phyloP scores from a whole-genome alignment of 2,329 filamentous ascomycete species.

The Graphilbum fragrans region DNA sequence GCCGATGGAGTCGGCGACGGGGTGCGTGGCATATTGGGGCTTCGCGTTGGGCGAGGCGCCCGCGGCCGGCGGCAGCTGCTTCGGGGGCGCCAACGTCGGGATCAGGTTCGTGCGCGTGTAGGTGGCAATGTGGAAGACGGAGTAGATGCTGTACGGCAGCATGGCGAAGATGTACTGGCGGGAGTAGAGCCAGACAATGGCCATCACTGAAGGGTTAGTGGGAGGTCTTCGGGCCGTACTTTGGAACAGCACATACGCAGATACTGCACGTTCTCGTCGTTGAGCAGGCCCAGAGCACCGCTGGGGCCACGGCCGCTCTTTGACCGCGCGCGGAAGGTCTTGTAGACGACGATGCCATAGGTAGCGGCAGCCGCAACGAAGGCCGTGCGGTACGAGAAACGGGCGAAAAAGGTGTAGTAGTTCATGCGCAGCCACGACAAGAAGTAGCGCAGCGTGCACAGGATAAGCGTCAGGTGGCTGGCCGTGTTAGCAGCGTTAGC shows the following conservation, averaged over 20 bases:
- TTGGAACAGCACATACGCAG: conserved; percentile 52
- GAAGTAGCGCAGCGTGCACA: conserved; percentile 70
- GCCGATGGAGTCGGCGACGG: conserved; percentile 72
- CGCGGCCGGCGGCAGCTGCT: conserved; percentile 37
- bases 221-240: background rate
- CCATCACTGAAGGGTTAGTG: conserved; percentile 53
- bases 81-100: conserved; percentile 66
- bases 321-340: conserved; percentile 79
- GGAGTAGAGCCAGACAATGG: conserved; percentile 85
- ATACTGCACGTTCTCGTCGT: conserved; percentile 97
- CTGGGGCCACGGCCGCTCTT: conserved; percentile 35
- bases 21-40: conserved; percentile 39
- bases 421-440: conserved; percentile 85
- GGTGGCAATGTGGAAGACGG: conserved; percentile 94
- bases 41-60: conserved; percentile 45
- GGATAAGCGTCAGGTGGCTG: conserved; percentile 77
- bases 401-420: conserved; percentile 64
- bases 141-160: conserved; percentile 92
- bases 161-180: conserved; percentile 84
- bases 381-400: conserved; percentile 77
- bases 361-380: conserved; percentile 84
- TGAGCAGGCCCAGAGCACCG: conserved; percentile 53
- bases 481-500: background rate
- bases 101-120: conserved; percentile 92
- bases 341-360: conserved; percentile 98